Conservation (phyloP, 352 stramenopile genomes). For the Plasmopara halstedii region DNA sequence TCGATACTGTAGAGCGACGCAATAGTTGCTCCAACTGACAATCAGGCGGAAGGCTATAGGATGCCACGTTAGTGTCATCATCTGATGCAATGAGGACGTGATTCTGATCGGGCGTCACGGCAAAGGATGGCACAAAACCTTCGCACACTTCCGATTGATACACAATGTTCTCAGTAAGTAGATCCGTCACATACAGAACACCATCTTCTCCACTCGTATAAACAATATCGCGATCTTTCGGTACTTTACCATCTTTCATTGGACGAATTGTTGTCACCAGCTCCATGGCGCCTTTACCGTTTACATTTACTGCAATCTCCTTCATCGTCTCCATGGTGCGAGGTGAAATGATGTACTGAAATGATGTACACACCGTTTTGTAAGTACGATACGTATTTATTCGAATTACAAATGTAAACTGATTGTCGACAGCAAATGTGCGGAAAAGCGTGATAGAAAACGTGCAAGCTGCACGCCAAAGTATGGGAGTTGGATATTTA, state of each 20-base stretch:
- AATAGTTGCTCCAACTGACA: constrained; percentile 47
- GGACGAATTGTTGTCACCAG: constrained; percentile 29
- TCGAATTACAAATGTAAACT: background rate
- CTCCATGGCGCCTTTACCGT: constrained; percentile 58
- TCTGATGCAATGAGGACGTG: constrained; percentile 61
- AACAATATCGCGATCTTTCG: constrained; percentile 43
- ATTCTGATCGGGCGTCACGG: constrained; percentile 57
- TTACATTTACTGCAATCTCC: constrained; percentile 68
- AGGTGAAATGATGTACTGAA: constrained; percentile 5
- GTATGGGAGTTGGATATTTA: too few relatives aligned
- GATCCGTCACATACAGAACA: constrained; percentile 68
- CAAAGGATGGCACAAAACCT: constrained; percentile 56
- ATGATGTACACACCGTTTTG: constrained; percentile 13
- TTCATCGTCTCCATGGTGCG: constrained; percentile 66
- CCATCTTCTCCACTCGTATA: constrained; percentile 75
- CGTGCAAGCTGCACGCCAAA: too few relatives aligned
- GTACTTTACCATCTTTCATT: constrained; percentile 25
- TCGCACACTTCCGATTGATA: constrained; percentile 48
- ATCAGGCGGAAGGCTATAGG: constrained; percentile 53
- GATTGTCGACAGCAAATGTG: too few relatives aligned
- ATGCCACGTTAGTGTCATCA: constrained; percentile 63
- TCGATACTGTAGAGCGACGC: constrained; percentile 63
- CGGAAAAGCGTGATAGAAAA: too few relatives aligned
- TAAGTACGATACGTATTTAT: background rate
- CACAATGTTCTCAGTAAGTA: constrained; percentile 38